Evolutionary conservation across 2,329 filamentous ascomycete species (phyloP).

Genomic region (Allantophomopsis lycopodina): DNA sequence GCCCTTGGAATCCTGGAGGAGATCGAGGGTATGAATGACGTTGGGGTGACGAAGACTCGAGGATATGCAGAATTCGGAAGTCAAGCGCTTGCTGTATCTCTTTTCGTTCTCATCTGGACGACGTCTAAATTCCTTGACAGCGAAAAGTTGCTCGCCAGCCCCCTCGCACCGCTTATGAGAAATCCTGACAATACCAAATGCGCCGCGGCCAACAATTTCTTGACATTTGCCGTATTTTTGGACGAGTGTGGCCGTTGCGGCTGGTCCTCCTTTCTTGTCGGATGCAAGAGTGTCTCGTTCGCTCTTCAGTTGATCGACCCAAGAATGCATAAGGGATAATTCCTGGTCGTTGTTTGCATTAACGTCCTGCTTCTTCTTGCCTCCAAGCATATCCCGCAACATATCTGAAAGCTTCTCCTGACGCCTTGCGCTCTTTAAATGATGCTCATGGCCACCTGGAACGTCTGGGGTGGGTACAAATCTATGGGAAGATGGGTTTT

Average conservation of each 20-base stretch:
- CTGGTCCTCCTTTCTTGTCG: constrained; percentile 66
- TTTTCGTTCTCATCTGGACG: constrained; percentile 89
- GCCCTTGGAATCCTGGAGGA: constrained; percentile 90
- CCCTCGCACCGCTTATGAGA: constrained; percentile 89
- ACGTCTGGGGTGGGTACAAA: constrained; percentile 35
- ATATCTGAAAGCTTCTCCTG: constrained; percentile 93
- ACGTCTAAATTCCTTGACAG: constrained; percentile 95
- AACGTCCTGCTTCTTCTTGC: constrained; percentile 58
- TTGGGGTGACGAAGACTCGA: constrained; percentile 94
- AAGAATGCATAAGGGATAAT: constrained; percentile 83
- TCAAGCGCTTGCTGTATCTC: constrained; percentile 95
- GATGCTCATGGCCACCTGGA: constrained; percentile 69
- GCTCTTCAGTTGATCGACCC: constrained; percentile 85
- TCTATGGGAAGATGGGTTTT: constrained; percentile 21
- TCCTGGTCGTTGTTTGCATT: constrained; percentile 55
- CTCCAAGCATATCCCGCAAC: constrained; percentile 69
- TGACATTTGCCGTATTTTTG: constrained; percentile 99
- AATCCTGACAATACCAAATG: constrained; percentile 94
- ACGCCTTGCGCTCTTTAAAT: constrained; percentile 76
- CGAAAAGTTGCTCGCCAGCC: constrained; percentile 77
- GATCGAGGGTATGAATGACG: constrained; percentile 92
- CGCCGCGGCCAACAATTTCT: constrained; percentile 88
- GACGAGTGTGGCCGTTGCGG: constrained; percentile 65
- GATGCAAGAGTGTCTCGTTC: constrained; percentile 68
- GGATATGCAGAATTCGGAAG: constrained; percentile 96